These are phyloP conservation scores for Boletus eberwhitei DNA, from an alignment of 768 basidiomycete genomes.

Conservation along the genomic window DNA sequence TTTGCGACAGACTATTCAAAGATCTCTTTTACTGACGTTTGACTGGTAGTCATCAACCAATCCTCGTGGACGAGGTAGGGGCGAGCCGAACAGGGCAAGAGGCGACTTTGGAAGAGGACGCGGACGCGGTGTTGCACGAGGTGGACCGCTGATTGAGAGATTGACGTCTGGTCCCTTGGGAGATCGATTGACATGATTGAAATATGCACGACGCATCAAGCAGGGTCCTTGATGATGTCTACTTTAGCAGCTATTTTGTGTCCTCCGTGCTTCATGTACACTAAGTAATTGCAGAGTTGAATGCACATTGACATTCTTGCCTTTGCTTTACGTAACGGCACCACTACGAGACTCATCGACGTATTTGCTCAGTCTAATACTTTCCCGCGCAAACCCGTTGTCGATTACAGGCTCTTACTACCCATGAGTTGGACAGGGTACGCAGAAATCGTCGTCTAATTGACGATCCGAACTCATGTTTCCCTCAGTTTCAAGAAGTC, in stretches of 20 bases:
- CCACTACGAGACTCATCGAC: background rate
- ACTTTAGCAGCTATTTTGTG: background rate
- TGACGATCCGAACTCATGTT: background rate
- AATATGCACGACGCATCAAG: background rate
- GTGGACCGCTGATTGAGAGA: slow-evolving; percentile 17
- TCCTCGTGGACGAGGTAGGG: slow-evolving; percentile 23
- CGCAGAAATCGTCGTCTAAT: background rate
- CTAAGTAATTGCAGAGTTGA: background rate
- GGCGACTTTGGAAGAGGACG: slow-evolving; percentile 22
- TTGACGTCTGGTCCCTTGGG: slow-evolving; percentile 15
- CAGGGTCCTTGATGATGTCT: background rate
- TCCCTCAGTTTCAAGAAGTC: slow-evolving; percentile 83
- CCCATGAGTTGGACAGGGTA: slow-evolving; percentile 59
- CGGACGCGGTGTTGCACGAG: slow-evolving; percentile 20
- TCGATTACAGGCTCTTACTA: background rate
- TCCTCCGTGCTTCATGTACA: background rate
- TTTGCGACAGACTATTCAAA: background rate
- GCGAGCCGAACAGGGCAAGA: slow-evolving; percentile 17
- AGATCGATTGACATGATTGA: slow-evolving; percentile 18
- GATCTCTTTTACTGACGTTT: background rate
- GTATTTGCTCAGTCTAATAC: background rate
- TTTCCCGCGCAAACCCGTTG: background rate
- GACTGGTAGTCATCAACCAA: slow-evolving; percentile 10
- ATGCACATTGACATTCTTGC: background rate
- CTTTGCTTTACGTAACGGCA: slow-evolving; percentile 14